A percentile compares a stretch with the other conserved stretches of the same genome.
Conservation (phyloP, 2,329 filamentous ascomycete genomes). For the Neophaeococcomyces mojaviensis region DNA sequence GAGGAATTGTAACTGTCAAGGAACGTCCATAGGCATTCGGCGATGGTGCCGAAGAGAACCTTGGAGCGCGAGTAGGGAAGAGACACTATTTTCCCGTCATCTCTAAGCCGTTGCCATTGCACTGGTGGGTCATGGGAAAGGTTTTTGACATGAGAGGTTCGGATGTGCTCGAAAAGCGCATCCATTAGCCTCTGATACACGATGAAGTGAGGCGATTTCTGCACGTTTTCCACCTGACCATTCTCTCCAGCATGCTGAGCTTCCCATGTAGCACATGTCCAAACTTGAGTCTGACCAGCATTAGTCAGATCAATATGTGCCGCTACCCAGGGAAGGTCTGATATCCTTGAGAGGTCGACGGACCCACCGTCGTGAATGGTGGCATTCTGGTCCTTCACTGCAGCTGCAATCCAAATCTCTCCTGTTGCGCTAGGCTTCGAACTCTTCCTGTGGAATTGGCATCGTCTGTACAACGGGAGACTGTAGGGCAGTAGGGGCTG, state of each 20-base stretch:
- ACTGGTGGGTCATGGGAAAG: constrained; percentile 11
- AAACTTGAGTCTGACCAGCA: constrained; percentile 35
- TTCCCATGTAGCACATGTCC: constrained; percentile 36
- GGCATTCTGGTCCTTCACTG: neutral
- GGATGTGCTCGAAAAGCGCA: constrained; percentile 15
- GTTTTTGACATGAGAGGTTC: constrained; percentile 9
- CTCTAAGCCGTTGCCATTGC: constrained; percentile 16
- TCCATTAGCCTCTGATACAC: constrained; percentile 11
- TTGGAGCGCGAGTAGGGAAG: constrained; percentile 19
- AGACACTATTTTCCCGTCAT: constrained; percentile 19
- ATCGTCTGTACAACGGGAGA: constrained; percentile 30
- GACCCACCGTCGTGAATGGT: neutral
- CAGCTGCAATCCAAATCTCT: constrained; percentile 1
- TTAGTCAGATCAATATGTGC: constrained; percentile 34
- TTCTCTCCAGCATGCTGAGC: neutral
- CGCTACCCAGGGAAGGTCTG: constrained; percentile 28
- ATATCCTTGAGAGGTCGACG: neutral
- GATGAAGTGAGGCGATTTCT: constrained; percentile 1
- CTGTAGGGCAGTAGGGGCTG: constrained; percentile 32
- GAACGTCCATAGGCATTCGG: constrained; percentile 29
- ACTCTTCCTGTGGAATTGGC: constrained; percentile 31
- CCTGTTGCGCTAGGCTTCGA: constrained; percentile 3
- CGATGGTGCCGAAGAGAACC: constrained; percentile 32
- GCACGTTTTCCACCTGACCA: neutral
- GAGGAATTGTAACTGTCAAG: constrained; percentile 24